phyloP scores from a whole-genome alignment of 352 stramenopile species.

The Plasmopara halstedii region DNA sequence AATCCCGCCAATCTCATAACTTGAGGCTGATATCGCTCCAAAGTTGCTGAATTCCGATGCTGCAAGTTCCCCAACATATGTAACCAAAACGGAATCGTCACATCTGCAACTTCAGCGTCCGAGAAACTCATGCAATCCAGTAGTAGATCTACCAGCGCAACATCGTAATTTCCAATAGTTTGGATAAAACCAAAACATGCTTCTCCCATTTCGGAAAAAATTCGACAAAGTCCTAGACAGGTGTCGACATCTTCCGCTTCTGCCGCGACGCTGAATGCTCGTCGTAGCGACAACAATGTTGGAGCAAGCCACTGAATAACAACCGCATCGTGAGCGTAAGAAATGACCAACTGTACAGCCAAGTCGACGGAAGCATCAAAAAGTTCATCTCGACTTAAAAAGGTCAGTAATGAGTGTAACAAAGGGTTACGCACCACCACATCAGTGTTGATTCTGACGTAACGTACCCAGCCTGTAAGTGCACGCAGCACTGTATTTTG shows the following conservation, averaged over 20 bases:
- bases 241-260: constrained; percentile 64
- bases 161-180: constrained; percentile 35
- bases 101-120: constrained; percentile 71
- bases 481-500: constrained; percentile 57
- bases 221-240: constrained; percentile 69
- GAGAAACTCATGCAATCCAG: constrained; percentile 82
- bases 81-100: constrained; percentile 85
- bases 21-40: constrained; percentile 37
- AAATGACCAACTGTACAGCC: constrained; percentile 67
- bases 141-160: constrained; percentile 71
- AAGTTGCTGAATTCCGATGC: constrained; percentile 14
- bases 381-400: constrained; percentile 63
- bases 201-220: constrained; percentile 89
- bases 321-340: constrained; percentile 39
- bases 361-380: constrained; percentile 82
- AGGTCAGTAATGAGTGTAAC: constrained; percentile 55
- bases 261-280: constrained; percentile 40
- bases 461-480: constrained; percentile 55
- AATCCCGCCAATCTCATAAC: constrained; percentile 53
- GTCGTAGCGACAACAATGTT: constrained; percentile 57
- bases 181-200: constrained; percentile 76
- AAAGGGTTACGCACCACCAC: constrained; percentile 58
- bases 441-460: constrained; percentile 29
- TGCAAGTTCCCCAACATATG: constrained; percentile 47
- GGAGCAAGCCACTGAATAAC: constrained; percentile 77